Evolutionary conservation across 805 yeast species (phyloP).

Genomic region (Candida nemodendra): DNA sequence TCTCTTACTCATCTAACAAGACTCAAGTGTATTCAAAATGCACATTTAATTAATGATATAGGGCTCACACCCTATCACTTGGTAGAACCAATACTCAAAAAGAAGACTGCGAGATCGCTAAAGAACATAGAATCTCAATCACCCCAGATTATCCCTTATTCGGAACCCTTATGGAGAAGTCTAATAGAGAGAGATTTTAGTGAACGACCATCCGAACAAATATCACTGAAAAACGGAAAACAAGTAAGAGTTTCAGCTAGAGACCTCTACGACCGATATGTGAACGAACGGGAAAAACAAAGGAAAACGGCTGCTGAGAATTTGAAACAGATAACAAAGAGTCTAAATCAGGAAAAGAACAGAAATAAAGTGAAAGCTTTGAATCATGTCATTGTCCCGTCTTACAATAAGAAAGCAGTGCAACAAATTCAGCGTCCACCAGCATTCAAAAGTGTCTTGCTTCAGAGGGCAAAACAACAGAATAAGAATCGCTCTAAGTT

Average conservation of each 20-base stretch:
- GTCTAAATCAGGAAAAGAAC: slow-evolving; percentile 39
- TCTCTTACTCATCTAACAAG: slow-evolving; percentile 28
- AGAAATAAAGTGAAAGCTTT: slow-evolving; percentile 39
- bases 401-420: slow-evolving; percentile 8
- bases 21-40: slow-evolving; percentile 30
- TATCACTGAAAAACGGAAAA: slow-evolving; percentile 17
- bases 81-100: slow-evolving; percentile 44
- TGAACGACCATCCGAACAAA: slow-evolving; percentile 36
- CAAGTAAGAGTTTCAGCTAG: slow-evolving; percentile 34
- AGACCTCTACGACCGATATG: slow-evolving; percentile 39
- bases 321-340: slow-evolving; percentile 41
- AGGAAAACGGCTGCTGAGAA: slow-evolving; percentile 44
- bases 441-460: slow-evolving; percentile 26
- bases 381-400: slow-evolving; percentile 26
- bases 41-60: slow-evolving; percentile 32
- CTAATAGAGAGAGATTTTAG: slow-evolving; percentile 48
- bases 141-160: slow-evolving; percentile 40
- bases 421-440: slow-evolving; percentile 14
- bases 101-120: slow-evolving; percentile 46
- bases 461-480: slow-evolving; percentile 33
- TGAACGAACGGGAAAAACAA: slow-evolving; percentile 41
- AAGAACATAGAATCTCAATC: slow-evolving; percentile 40
- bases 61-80: slow-evolving; percentile 43
- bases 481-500: slow-evolving; percentile 24
- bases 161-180: slow-evolving; percentile 47